Evolutionary conservation across 176 grass and related monocot species (phyloP).

Genomic region (Melocanna baccifera): DNA sequence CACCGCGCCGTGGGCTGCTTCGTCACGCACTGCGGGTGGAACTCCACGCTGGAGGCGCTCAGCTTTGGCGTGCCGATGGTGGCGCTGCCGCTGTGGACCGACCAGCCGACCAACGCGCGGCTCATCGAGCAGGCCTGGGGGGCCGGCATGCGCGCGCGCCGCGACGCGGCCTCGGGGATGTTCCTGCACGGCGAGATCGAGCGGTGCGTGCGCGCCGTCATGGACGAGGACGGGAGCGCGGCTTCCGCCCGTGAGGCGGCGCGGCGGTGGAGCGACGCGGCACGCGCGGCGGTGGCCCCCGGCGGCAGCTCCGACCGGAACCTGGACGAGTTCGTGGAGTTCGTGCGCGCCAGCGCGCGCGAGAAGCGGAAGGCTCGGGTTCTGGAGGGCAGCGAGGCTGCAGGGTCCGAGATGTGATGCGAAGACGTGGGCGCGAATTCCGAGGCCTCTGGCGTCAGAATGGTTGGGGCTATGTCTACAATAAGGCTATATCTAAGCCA

Average conservation of each 20-base stretch:
- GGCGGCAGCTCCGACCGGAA: conserved; percentile 15
- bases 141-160: conserved; percentile 27
- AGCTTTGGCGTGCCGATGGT: conserved; percentile 53
- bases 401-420: not conserved
- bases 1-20: conserved; percentile 64
- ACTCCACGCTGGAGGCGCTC: conserved; percentile 67
- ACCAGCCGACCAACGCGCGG: conserved; percentile 50
- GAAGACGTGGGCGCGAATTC: too few species aligned
- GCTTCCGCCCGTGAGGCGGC: not conserved
- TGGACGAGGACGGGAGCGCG: not conserved
- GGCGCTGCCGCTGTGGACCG: conserved; percentile 40
- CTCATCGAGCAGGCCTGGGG: conserved; percentile 39
- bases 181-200: conserved; percentile 25
- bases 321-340: conserved; percentile 32
- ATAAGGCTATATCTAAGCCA: too few species aligned
- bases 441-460: not conserved
- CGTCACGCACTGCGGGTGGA: conserved; percentile 75
- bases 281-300: not conserved
- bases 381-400: not conserved
- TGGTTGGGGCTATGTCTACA: too few species aligned
- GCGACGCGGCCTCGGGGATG: not conserved
- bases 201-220: conserved; percentile 15
- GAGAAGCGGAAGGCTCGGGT: conserved; percentile 4
- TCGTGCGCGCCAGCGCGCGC: not conserved
- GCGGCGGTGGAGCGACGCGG: not conserved